Evolutionary conservation across 331 rosid species (phyloP), one percentile per base, ranked within the genome.

Genomic region (Acacia pycnantha): DNA sequence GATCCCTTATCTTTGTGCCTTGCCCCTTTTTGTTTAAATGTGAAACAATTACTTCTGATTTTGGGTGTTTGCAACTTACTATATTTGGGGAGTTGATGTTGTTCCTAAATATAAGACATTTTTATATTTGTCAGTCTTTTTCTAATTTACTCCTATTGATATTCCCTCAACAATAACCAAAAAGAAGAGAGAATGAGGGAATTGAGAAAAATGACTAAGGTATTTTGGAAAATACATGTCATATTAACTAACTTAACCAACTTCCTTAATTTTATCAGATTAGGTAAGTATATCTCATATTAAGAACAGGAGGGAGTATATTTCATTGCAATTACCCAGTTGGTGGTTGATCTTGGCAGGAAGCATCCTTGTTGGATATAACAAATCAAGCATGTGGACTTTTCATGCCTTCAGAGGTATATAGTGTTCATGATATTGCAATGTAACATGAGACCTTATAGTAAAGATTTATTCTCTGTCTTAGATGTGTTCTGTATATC

Each of bases 301-400:
- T 37, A 37, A 37, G 8, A 5, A 35, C 40, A 0, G 40, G 40
- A 35, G 7, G 40, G 40, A 35, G 40, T 37, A 46, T 81, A 15
- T 62, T 75, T 54, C 40, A 0, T 50, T 16, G 16, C 62, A 16
- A 77, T 73, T 80, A 6, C 83, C 21, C 29, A 79, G 46, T 77
- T 70, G 75, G 53, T 85, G 82, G 71, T 51, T 76, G 22, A 74
- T 87, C 82, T 78, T 82, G 82, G 79, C 93, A 96, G 99, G 97
- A 96, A 88, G 99, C 99, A 19, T 89, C 99, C 77, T 88, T 96
- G 80, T 77, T 96, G 87, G 91, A 92, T 85, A 83, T 91, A 81
- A 94, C 95, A 15, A 84, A 91, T 86, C 94, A 91, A 91, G 97
- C 94, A 33, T 96, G 98, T 82, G 84, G 86, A 56, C 92, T 96